These are phyloP conservation scores for Colletotrichum australisinense DNA, from an alignment of 2,329 filamentous ascomycete species.

Conservation along the genomic window DNA sequence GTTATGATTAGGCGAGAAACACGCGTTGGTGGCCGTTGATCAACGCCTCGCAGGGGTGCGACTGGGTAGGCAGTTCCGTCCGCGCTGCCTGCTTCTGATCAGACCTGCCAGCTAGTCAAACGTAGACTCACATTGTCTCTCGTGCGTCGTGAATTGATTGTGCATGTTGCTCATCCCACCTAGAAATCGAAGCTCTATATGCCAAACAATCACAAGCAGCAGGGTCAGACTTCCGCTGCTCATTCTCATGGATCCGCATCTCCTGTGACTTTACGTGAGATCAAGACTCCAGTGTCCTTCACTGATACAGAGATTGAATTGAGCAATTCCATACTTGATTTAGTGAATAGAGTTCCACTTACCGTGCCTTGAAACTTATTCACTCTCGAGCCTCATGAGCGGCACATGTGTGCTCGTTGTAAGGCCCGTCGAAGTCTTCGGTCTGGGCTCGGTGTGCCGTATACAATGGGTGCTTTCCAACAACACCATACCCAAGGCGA, in stretches of 20 bases:
- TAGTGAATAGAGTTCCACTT: neutral
- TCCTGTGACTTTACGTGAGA: neutral
- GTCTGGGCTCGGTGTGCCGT: neutral
- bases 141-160: neutral
- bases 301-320: neutral
- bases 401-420: neutral
- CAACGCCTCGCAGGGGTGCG: neutral
- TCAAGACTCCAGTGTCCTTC: neutral
- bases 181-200: neutral
- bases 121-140: neutral
- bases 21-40: slow-evolving; percentile 1
- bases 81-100: neutral
- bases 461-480: neutral
- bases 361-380: too few relatives aligned
- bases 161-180: neutral
- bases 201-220: neutral
- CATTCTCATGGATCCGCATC: neutral
- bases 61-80: neutral
- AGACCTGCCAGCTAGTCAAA: neutral
- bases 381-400: too few relatives aligned
- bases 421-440: neutral
- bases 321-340: neutral
- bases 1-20: slow-evolving; percentile 25
- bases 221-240: neutral
- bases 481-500: neutral